These are phyloP conservation scores for Cajanus cajan DNA, from an alignment of 306 rosid genomes.

Conservation along the genomic window DNA sequence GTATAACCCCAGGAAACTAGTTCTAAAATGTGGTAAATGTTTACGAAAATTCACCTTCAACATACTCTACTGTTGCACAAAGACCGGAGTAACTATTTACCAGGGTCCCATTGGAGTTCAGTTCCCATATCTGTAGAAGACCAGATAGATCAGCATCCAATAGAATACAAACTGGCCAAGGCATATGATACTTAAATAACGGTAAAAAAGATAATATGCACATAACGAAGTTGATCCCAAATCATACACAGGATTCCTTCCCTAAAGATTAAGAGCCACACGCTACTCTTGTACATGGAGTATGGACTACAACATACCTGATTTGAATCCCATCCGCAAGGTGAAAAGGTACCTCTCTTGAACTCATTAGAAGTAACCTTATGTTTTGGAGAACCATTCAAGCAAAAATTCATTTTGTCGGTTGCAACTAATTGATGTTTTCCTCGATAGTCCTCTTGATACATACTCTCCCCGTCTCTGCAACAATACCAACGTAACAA, in stretches of 20 bases:
- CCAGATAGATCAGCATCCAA: constrained; percentile 32
- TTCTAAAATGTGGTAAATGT: neutral
- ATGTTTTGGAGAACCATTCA: constrained; percentile 68
- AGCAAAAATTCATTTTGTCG: constrained; percentile 49
- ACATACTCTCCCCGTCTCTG: constrained; percentile 51
- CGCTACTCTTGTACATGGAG: neutral
- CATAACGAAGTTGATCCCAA: neutral
- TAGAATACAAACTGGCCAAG: neutral
- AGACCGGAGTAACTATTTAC: constrained; percentile 73
- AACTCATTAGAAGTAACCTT: constrained; percentile 64
- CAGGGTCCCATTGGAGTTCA: constrained; percentile 67
- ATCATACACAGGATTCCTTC: neutral
- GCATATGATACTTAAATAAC: neutral
- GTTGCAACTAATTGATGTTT: constrained; percentile 61
- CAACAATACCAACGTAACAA: constrained; percentile 14
- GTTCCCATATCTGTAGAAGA: constrained; percentile 69
- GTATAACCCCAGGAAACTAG: neutral
- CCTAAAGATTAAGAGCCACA: neutral
- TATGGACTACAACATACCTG: constrained; percentile 54
- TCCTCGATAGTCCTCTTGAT: constrained; percentile 52
- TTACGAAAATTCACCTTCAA: constrained; percentile 45
- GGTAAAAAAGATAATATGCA: neutral
- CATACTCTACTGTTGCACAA: constrained; percentile 61
- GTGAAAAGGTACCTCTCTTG: constrained; percentile 62
- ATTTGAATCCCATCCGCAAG: constrained; percentile 66